Base-by-base conservation (phyloP, 2,329 filamentous ascomycete species). In the Neonectria faginata region DNA sequence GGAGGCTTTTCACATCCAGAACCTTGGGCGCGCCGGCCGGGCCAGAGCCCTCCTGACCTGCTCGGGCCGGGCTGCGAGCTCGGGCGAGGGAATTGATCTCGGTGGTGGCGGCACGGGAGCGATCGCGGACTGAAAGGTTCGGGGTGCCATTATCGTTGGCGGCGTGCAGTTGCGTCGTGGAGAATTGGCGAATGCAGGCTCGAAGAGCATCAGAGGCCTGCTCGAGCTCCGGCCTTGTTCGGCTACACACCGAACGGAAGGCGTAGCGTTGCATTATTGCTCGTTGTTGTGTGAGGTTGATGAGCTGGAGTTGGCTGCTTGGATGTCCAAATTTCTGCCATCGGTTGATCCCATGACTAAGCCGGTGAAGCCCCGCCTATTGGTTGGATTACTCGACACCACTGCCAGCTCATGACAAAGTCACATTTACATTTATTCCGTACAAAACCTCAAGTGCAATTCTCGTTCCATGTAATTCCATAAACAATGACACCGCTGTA, bases 1-100 rank as follows among this genome's bases (percentile, higher is more conserved):
- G 80, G 12, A 83, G 71, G 60, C 72, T 81, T 60, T 73, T 76
- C 59, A 83, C 70, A 60, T 81, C 79, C 51, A 84, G 74, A 16
- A 83, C 72, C 62, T 77, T 80, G 25, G 78, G 75, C 39, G 67
- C 66, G 14, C 70, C 68, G 16, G 62, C 27, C 29, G 67, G 52
- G 6, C 56, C 62, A 2, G 66, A 39, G 42, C 52, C 33, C 44
- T 31, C 27, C 45, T 42, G 7, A 29, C 44, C 31, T 50, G 39
- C 20, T 33, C 66, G 50, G 27, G 27, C 55, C 57, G 53, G 59
- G 53, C 56, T 69, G 42, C 65, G 70, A 39, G 66, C 64, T 54
- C 67, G 74, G 27, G 75, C 68, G 31, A 80, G 59, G 42, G 74
- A 71, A 42, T 72, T 76, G 60, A 80, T 78, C 62, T 79, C 75